Percentiles rank a stretch among this genome's conserved stretches.
phyloP scores from a whole-genome alignment of 2,329 filamentous ascomycete species.

The Calonectria pseudoreteaudii region DNA sequence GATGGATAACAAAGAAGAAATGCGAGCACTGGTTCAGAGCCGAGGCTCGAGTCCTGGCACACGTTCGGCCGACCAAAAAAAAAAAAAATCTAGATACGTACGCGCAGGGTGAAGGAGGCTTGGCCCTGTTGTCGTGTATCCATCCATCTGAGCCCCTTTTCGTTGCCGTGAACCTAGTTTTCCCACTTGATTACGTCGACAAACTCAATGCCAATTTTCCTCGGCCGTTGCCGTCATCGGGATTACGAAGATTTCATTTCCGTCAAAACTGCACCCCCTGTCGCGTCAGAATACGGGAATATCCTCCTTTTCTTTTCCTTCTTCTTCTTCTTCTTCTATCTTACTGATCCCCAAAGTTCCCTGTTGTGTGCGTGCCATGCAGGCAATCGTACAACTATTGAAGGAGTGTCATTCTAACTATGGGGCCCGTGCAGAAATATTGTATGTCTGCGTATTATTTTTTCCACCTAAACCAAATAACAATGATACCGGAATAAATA shows the following conservation, averaged over 20 bases:
- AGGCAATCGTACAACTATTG: no score
- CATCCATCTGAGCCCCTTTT: background rate
- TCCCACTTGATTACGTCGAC: background rate
- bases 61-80: no score
- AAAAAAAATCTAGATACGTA: background rate
- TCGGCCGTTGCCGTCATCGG: background rate
- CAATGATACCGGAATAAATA: no score
- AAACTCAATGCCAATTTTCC: background rate
- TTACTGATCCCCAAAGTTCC: background rate
- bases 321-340: no score
- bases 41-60: background rate
- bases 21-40: background rate
- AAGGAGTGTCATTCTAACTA: no score
- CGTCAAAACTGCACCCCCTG: background rate
- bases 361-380: no score
- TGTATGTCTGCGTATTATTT: no score
- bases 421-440: no score
- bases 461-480: no score
- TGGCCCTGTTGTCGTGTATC: no score
- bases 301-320: background rate
- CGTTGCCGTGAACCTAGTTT: background rate
- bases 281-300: background rate
- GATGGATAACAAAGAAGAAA: background rate
- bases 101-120: background rate
- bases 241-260: constrained; percentile 8